Conservation (phyloP, 1,139 yeast genomes). For the Pneumocystis carinii region DNA sequence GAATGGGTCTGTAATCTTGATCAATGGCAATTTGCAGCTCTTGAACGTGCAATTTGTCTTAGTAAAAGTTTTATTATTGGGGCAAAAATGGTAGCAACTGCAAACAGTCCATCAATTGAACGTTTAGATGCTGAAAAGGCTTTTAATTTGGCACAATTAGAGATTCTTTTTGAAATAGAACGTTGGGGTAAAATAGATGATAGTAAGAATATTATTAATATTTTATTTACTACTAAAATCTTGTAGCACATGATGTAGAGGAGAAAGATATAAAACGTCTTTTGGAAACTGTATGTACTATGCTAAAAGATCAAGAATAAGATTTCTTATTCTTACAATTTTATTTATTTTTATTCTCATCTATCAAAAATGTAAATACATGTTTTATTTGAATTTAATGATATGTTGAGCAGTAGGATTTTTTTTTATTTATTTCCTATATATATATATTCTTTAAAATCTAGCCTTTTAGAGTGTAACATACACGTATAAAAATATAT, state of each 20-base stretch:
- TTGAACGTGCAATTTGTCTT: background rate
- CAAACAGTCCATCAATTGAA: background rate
- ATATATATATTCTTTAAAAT: too few species aligned
- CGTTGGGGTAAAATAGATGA: background rate
- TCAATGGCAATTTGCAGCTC: background rate
- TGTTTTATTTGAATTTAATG: too few species aligned
- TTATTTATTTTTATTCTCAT: background rate
- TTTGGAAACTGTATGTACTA: background rate
- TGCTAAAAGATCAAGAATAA: background rate
- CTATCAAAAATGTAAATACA: too few species aligned
- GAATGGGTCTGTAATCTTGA: background rate
- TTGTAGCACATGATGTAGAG: background rate
- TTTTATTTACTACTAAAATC: background rate
- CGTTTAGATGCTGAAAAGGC: background rate
- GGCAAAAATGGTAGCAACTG: background rate
- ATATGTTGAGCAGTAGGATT: too few species aligned
- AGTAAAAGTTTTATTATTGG: background rate
- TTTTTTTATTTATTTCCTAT: too few species aligned
- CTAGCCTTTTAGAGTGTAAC: too few species aligned
- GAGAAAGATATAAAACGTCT: background rate
- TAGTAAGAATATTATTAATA: background rate
- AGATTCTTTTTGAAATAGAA: background rate
- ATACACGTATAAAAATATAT: too few species aligned
- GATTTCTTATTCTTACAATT: background rate
- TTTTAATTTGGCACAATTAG: background rate